Evolutionary conservation across 495 filamentous ascomycete species (phyloP).

Genomic region (Aspergillus incahuasiensis): DNA sequence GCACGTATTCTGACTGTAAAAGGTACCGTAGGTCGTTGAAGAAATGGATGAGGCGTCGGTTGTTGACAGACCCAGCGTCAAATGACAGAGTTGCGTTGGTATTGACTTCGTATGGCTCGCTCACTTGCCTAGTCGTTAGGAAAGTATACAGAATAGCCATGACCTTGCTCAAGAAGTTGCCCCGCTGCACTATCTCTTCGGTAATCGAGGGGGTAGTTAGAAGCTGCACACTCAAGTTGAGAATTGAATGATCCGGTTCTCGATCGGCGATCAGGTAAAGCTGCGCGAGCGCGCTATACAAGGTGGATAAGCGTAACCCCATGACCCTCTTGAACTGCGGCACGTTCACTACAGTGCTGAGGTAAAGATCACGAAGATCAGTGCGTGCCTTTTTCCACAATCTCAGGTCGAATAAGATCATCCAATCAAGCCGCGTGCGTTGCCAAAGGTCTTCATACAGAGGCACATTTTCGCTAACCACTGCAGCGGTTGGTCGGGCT

Average conservation of each 20-base stretch:
- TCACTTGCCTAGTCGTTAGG: conserved; percentile 89
- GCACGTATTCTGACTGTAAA: conserved; percentile 79
- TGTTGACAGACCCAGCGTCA: conserved; percentile 88
- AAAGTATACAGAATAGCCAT: conserved; percentile 98
- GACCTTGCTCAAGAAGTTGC: conserved; percentile 93
- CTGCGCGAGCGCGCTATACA: conserved; percentile 91
- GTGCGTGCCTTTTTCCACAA: conserved; percentile 95
- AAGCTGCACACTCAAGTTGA: conserved; percentile 94
- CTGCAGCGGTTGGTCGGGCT: conserved; percentile 64
- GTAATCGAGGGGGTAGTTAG: conserved; percentile 95
- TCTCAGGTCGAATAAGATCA: conserved; percentile 92
- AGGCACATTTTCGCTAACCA: conserved; percentile 51
- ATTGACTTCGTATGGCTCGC: conserved; percentile 82
- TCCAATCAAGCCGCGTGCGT: conserved; percentile 86
- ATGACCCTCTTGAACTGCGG: conserved; percentile 96
- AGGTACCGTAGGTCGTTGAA: conserved; percentile 90
- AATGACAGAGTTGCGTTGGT: conserved; percentile 81
- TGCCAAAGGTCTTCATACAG: conserved; percentile 80
- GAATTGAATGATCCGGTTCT: conserved; percentile 96
- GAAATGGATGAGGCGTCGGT: conserved; percentile 93
- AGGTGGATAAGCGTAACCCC: conserved; percentile 81
- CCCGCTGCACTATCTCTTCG: conserved; percentile 84
- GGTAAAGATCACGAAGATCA: conserved; percentile 88
- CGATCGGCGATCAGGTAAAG: conserved; percentile 94
- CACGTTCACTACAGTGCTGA: conserved; percentile 90